A percentile compares a stretch with the other conserved stretches of the same genome.
Evolutionary conservation across 495 filamentous ascomycete genomes (phyloP).

Genomic region (Penicillium antarcticum): DNA sequence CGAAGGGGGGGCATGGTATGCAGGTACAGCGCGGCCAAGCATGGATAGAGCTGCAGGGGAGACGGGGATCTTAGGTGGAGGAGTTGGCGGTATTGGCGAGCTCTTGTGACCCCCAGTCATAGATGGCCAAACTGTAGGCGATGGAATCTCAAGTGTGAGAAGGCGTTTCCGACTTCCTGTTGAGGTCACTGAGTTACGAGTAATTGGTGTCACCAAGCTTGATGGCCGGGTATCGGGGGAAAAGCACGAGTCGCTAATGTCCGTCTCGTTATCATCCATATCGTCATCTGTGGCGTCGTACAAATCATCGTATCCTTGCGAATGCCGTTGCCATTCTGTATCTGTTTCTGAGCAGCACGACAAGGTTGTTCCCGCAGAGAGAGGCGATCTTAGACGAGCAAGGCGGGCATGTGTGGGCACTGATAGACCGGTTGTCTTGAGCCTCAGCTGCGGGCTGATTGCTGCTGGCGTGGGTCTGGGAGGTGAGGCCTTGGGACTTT

Average conservation of each 20-base stretch:
- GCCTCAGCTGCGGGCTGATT: slow-evolving; percentile 33
- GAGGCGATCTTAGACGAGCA: slow-evolving; percentile 32
- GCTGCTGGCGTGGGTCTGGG: slow-evolving; percentile 4
- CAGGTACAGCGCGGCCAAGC: slow-evolving; percentile 65
- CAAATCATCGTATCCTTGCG: slow-evolving; percentile 71
- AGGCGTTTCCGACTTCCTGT: slow-evolving; percentile 47
- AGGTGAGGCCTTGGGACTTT: slow-evolving; percentile 7
- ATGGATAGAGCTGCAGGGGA: slow-evolving; percentile 69
- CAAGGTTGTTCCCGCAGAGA: slow-evolving; percentile 35
- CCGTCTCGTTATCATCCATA: slow-evolving; percentile 31
- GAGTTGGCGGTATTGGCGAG: slow-evolving; percentile 74
- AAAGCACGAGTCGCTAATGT: slow-evolving; percentile 45
- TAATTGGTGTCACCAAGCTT: slow-evolving; percentile 37
- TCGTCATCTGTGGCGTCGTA: slow-evolving; percentile 82
- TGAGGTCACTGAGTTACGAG: slow-evolving; percentile 38
- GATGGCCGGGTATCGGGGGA: slow-evolving; percentile 42
- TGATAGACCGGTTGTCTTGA: slow-evolving; percentile 35
- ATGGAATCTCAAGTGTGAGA: slow-evolving; percentile 73
- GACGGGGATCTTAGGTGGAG: slow-evolving; percentile 71
- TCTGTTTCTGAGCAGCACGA: slow-evolving; percentile 42
- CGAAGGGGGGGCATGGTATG: slow-evolving; percentile 76
- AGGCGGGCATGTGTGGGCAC: slow-evolving; percentile 26
- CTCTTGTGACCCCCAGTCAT: slow-evolving; percentile 50
- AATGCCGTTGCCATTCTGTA: slow-evolving; percentile 48
- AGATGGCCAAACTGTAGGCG: slow-evolving; percentile 54